Evolutionary conservation across 257 asterid species (phyloP).

Genomic region (Cynanchum wilfordii): DNA sequence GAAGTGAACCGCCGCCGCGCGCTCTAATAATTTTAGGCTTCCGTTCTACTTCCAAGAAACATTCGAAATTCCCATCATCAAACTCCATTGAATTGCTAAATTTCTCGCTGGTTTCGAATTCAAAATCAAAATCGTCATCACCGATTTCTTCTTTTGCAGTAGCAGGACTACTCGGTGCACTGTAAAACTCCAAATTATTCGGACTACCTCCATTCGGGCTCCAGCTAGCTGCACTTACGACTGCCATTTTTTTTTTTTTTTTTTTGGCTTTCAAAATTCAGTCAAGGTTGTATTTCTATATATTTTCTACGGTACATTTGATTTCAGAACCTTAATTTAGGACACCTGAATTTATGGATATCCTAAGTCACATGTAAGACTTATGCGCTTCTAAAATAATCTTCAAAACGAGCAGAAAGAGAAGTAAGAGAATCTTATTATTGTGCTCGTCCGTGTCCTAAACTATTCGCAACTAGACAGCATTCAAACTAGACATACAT

Average conservation of each 20-base stretch:
- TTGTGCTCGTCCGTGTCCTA: slow-evolving; percentile 36
- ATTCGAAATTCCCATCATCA: slow-evolving; percentile 18
- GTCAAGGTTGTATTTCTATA: slow-evolving; percentile 3
- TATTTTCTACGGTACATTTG: neutral
- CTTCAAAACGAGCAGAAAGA: slow-evolving; percentile 30
- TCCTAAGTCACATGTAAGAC: slow-evolving; percentile 34
- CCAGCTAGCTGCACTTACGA: slow-evolving; percentile 34
- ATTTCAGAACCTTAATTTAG: slow-evolving; percentile 20
- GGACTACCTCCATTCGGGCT: slow-evolving; percentile 32
- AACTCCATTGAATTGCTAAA: slow-evolving; percentile 18
- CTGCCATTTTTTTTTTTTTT: neutral
- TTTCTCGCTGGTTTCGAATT: slow-evolving; percentile 55
- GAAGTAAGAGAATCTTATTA: slow-evolving; percentile 13
- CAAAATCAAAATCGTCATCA: slow-evolving; percentile 34
- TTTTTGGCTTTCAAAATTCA: neutral
- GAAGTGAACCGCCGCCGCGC: slow-evolving; percentile 41
- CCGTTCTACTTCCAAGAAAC: neutral
- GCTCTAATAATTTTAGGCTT: slow-evolving; percentile 13
- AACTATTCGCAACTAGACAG: slow-evolving; percentile 14
- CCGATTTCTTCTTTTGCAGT: neutral
- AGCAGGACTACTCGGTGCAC: slow-evolving; percentile 49
- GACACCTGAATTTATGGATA: slow-evolving; percentile 50
- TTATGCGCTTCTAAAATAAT: slow-evolving; percentile 32
- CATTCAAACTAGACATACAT: slow-evolving; percentile 11
- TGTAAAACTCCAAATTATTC: slow-evolving; percentile 1